Evolutionary conservation across 2,329 filamentous ascomycete genomes (phyloP), one percentile per base, ranked within the genome.

Genomic region (Macrophomina tecta): DNA sequence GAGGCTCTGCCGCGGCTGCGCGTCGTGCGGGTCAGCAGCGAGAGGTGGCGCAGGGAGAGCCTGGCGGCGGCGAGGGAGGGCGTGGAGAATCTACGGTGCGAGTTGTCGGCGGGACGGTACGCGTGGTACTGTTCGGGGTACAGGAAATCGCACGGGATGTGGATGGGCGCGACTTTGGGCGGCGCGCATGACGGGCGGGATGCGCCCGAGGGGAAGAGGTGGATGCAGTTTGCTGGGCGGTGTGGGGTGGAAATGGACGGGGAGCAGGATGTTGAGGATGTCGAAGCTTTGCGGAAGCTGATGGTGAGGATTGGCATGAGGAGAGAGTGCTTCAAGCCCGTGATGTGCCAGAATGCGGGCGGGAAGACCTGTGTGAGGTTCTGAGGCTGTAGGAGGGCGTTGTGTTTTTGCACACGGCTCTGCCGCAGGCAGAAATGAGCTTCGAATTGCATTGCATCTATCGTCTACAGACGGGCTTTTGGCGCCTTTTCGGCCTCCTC

Each of bases 401-500:
- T 23, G 23, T 23, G 23, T 23, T 23, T 23, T 23, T 3, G 23
- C 23, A 1, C 23, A 23, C 23, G 23, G 23, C 23, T 23, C 23
- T 23, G 23, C 23, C 23, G 23, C 23, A 23, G 23, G 23, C 23
- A 23, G 23, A 23, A 23, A 23, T 23, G 23, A 23, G 23, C 23
- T 3, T 23, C 23, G 23, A 23, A 23, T 23, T 23, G 23, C 23
- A 23, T 3, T 23, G 23, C 23, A 23, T 23, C 23, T 23, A 23
- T 23, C 23, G 23, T 23, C 23, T 23, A 23, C 23, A 23, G 3
- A 3, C 23, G 23, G 23, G 23, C 23, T 23, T 23, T 23, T 0
- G 23, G 23, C 2, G 2, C 23, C 23, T 23, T 23, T 23, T 23
- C 23, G 23, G 23, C 23, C 23, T 23, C 23, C 23, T 84, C 82